A percentile compares a stretch with the other conserved stretches of the same genome.
These are phyloP conservation scores for Pythium sukuiense DNA, from an alignment of 352 stramenopile species.

Conservation along the genomic window DNA sequence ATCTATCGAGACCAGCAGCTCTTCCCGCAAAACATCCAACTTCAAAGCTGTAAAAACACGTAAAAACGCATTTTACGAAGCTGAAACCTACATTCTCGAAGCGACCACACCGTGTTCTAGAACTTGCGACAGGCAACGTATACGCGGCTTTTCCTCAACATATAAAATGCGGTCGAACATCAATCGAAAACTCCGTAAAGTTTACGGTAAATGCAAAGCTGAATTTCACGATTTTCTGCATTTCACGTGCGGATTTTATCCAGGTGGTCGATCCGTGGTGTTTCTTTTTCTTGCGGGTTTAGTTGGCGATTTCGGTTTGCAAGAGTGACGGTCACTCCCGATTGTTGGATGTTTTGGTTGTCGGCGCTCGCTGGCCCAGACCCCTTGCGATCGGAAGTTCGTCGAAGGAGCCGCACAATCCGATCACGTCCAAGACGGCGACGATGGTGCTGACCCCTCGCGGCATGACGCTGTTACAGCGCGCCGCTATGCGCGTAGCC, in stretches of 20 bases:
- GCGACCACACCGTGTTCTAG: slow-evolving; percentile 21
- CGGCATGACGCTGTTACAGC: slow-evolving; percentile 35
- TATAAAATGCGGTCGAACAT: background rate
- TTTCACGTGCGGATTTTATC: background rate
- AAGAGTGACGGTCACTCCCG: slow-evolving; percentile 13
- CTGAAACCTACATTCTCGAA: slow-evolving; percentile 20
- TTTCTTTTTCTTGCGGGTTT: background rate
- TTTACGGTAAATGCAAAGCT: background rate
- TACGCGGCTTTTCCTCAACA: slow-evolving; percentile 5
- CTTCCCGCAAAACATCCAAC: slow-evolving; percentile 11
- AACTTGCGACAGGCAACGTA: slow-evolving; percentile 28
- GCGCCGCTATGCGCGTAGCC: slow-evolving; percentile 22
- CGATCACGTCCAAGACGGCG: background rate
- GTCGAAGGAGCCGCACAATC: slow-evolving; percentile 13
- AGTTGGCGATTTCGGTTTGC: background rate
- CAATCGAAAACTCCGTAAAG: background rate
- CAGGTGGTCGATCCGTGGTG: background rate
- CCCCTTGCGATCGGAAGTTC: slow-evolving; percentile 18
- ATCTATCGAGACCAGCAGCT: slow-evolving; percentile 11
- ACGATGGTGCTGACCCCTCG: slow-evolving; percentile 53
- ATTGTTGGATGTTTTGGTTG: slow-evolving; percentile 13
- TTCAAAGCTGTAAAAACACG: slow-evolving; percentile 33
- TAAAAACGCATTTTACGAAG: slow-evolving; percentile 24
- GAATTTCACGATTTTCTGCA: background rate
- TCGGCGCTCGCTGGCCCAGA: background rate